phyloP scores from a whole-genome alignment of 1,284 basidiomycete genomes.

The Fomes fomentarius region DNA sequence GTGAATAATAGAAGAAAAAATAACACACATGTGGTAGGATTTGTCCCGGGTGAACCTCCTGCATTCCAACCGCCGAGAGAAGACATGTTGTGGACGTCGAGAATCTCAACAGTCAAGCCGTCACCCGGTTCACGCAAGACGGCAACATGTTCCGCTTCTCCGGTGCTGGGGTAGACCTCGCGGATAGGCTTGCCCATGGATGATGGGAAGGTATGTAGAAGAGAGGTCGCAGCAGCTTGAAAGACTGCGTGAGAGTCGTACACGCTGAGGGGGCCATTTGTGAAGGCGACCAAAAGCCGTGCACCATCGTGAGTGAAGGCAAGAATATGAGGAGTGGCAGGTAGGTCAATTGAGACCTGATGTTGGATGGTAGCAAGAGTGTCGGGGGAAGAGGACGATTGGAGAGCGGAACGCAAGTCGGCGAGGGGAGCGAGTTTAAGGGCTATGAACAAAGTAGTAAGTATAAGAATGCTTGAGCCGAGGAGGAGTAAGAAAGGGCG shows the following conservation, averaged over 20 bases:
- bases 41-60: conserved; percentile 48
- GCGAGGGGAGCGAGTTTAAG: conserved; percentile 59
- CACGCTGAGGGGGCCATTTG: conserved; percentile 58
- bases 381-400: conserved; percentile 38
- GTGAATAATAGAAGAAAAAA: conserved; percentile 6
- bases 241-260: conserved; percentile 59
- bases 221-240: conserved; percentile 45
- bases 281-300: conserved; percentile 59
- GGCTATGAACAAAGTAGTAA: conserved; percentile 39
- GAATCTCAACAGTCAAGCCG: conserved; percentile 51
- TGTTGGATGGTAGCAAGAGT: conserved; percentile 46
- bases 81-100: conserved; percentile 55
- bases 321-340: conserved; percentile 52
- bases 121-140: conserved; percentile 53
- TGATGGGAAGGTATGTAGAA: conserved; percentile 51
- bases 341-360: conserved; percentile 49
- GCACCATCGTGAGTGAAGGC: conserved; percentile 61
- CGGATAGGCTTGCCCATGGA: conserved; percentile 45
- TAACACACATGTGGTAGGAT: conserved; percentile 59
- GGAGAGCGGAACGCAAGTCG: conserved; percentile 56
- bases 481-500: neutral
- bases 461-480: neutral
- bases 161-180: conserved; percentile 69
- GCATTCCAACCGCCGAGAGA: conserved; percentile 67
- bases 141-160: conserved; percentile 62